Evolutionary conservation across 2,329 filamentous ascomycete genomes (phyloP).

Genomic region (Lecanicillium sp.): DNA sequence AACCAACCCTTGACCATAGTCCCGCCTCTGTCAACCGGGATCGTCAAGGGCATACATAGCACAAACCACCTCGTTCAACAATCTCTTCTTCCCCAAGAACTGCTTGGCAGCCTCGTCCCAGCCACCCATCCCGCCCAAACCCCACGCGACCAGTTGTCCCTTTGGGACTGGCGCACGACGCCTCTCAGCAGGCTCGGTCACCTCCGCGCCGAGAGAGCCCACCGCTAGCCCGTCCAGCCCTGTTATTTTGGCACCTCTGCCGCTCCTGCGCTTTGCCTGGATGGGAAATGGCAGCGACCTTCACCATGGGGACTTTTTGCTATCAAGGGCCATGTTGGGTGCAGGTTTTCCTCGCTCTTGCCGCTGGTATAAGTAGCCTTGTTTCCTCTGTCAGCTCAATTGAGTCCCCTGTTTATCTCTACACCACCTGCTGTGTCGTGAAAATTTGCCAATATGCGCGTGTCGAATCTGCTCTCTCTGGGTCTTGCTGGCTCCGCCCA

Average conservation of each 20-base stretch:
- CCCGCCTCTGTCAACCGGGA: not conserved
- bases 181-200: not conserved
- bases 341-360: not conserved
- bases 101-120: conserved; percentile 1
- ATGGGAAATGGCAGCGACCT: not conserved
- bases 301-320: conserved; percentile 5
- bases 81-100: not conserved
- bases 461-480: conserved; percentile 1
- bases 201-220: not conserved
- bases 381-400: not conserved
- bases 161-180: not conserved
- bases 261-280: not conserved
- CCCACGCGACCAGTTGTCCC: conserved; percentile 1
- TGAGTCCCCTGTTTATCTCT: not conserved
- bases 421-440: not conserved
- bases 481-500: conserved; percentile 13
- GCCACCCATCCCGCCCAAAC: not conserved
- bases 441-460: not conserved
- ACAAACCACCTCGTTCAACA: not conserved
- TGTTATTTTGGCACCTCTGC: not conserved
- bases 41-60: not conserved
- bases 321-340: not conserved
- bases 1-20: no score
- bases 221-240: not conserved
- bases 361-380: conserved; percentile 1